Percentiles rank a stretch among this genome's conserved stretches.
These are phyloP conservation scores for Castanea mollissima DNA, from an alignment of 306 rosid species.

Conservation along the genomic window DNA sequence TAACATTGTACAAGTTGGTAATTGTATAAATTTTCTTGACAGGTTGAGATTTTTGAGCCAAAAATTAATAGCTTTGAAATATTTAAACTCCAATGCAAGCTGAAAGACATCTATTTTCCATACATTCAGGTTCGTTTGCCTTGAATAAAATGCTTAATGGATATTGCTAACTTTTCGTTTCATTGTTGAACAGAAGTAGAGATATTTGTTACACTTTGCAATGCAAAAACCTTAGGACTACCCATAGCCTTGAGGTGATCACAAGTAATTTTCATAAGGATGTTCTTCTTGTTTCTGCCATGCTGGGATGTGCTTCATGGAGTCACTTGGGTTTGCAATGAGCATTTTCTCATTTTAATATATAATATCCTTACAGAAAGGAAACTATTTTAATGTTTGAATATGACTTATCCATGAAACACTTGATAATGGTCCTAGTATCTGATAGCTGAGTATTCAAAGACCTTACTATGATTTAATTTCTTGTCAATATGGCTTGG, in stretches of 20 bases:
- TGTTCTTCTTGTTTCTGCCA: neutral
- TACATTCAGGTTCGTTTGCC: conserved; percentile 55
- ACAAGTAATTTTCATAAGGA: neutral
- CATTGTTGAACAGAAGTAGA: neutral
- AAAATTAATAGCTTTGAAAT: conserved; percentile 28
- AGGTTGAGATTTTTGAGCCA: conserved; percentile 52
- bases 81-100: conserved; percentile 41
- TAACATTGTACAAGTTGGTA: neutral
- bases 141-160: neutral
- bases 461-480: too few species aligned
- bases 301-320: neutral
- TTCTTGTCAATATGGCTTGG: too few species aligned
- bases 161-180: neutral
- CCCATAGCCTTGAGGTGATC: neutral
- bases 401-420: too few species aligned
- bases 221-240: neutral
- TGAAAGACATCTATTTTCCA: conserved; percentile 68
- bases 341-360: neutral
- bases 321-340: neutral
- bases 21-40: conserved; percentile 17
- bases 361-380: too few species aligned
- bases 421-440: too few species aligned
- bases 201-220: neutral
- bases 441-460: too few species aligned
- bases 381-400: too few species aligned